phyloP scores from a whole-genome alignment of 345 rosid genomes.

The Acer yangbiense region DNA sequence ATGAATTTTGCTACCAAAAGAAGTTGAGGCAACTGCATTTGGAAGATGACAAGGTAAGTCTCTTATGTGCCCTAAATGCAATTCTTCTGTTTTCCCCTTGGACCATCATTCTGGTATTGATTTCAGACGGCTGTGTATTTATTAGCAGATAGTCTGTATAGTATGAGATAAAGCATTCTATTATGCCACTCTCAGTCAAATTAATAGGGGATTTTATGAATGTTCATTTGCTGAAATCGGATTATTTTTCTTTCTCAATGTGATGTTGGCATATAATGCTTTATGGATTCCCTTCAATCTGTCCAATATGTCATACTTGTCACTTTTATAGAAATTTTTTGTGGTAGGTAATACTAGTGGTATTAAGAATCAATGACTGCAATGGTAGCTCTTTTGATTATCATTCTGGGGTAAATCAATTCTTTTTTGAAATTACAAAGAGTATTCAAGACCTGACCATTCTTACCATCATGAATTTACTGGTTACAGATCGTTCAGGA shows the following conservation, averaged over 20 bases:
- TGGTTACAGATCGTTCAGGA: conserved; percentile 73
- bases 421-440: background rate
- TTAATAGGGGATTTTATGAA: background rate
- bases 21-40: conserved; percentile 64
- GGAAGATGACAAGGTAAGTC: conserved; percentile 69
- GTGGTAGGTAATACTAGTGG: background rate
- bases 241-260: background rate
- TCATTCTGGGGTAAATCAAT: background rate
- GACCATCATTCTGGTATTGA: background rate
- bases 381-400: background rate
- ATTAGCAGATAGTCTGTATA: background rate
- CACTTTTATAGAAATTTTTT: background rate
- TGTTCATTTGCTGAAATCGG: background rate
- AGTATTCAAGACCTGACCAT: background rate
- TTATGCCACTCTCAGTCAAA: background rate
- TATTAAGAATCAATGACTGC: background rate
- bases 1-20: conserved; percentile 80
- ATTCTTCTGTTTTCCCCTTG: conserved; percentile 4
- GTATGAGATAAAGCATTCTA: conserved; percentile 4
- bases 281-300: background rate
- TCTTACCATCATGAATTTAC: conserved; percentile 10
- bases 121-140: no score
- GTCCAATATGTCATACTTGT: background rate
- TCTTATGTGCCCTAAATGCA: conserved; percentile 1
- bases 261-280: background rate